phyloP scores from a whole-genome alignment of 257 asterid genomes.

The Nicotiana benthamiana region DNA sequence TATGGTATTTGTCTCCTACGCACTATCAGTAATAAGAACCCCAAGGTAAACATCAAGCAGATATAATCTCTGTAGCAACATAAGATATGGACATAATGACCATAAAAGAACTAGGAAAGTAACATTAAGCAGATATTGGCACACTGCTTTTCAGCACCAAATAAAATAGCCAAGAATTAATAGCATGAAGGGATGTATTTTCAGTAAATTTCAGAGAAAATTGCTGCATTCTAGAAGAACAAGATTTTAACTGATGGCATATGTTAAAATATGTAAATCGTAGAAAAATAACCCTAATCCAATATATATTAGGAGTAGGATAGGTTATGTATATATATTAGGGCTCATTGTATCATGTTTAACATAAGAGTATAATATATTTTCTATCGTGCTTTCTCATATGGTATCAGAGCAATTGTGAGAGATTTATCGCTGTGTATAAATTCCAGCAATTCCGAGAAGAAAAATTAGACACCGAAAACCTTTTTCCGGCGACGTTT shows the following conservation, averaged over 20 bases:
- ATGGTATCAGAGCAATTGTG: too few species aligned
- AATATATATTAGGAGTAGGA: too few species aligned
- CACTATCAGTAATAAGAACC: not conserved
- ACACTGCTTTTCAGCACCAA: not conserved
- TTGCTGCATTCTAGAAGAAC: not conserved
- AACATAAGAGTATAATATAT: too few species aligned
- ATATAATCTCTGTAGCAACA: not conserved
- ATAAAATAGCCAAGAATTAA: not conserved
- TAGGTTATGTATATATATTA: too few species aligned
- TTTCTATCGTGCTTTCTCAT: too few species aligned
- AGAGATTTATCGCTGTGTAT: too few species aligned
- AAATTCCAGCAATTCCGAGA: too few species aligned
- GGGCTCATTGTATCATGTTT: too few species aligned
- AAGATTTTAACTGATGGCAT: not conserved
- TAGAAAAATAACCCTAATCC: too few species aligned
- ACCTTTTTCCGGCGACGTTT: too few species aligned
- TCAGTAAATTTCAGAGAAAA: not conserved
- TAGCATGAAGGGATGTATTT: not conserved
- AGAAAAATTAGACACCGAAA: too few species aligned
- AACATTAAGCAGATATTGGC: not conserved
- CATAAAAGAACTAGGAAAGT: not conserved
- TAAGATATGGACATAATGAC: not conserved
- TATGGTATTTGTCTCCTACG: constrained; percentile 1
- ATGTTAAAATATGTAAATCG: too few species aligned
- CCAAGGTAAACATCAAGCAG: constrained; percentile 7